phyloP scores from a whole-genome alignment of 352 stramenopile genomes.

The Globisporangium paroecandrum region DNA sequence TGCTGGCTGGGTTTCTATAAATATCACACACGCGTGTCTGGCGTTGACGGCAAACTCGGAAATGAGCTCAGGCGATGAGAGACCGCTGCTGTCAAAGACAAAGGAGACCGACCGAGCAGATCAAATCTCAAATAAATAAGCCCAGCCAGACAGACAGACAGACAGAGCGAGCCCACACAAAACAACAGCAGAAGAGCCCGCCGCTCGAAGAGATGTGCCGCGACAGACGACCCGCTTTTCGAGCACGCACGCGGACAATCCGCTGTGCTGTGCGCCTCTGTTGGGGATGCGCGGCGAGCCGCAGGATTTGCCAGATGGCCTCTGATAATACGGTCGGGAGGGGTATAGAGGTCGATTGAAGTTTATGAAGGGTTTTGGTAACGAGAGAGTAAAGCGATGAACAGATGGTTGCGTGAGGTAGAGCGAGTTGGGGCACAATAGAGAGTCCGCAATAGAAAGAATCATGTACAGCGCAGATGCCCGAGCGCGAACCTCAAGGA shows the following conservation, averaged over 20 bases:
- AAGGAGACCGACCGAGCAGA: conserved; percentile 2
- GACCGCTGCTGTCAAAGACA: conserved; percentile 1
- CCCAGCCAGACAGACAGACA: not conserved
- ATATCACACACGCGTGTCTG: not conserved
- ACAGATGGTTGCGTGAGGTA: not conserved
- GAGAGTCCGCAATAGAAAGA: not conserved
- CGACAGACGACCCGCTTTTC: not conserved
- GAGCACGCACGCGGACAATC: not conserved
- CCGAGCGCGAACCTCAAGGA: not conserved
- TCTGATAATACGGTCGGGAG: not conserved
- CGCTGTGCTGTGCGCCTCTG: not conserved
- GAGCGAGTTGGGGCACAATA: not conserved
- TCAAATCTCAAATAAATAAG: not conserved
- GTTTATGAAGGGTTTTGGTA: not conserved
- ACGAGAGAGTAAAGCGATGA: not conserved
- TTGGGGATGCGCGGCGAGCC: not conserved
- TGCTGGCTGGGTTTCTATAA: not conserved
- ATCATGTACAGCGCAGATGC: not conserved
- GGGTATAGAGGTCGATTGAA: not conserved
- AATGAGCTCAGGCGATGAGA: not conserved
- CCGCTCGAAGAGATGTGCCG: not conserved
- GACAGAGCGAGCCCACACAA: not conserved
- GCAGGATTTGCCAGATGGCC: conserved; percentile 1
- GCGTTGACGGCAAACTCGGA: conserved; percentile 4
- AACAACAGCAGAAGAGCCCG: not conserved